phyloP scores from a whole-genome alignment of 2,329 filamentous ascomycete genomes.

The Chlorencoelia australis region DNA sequence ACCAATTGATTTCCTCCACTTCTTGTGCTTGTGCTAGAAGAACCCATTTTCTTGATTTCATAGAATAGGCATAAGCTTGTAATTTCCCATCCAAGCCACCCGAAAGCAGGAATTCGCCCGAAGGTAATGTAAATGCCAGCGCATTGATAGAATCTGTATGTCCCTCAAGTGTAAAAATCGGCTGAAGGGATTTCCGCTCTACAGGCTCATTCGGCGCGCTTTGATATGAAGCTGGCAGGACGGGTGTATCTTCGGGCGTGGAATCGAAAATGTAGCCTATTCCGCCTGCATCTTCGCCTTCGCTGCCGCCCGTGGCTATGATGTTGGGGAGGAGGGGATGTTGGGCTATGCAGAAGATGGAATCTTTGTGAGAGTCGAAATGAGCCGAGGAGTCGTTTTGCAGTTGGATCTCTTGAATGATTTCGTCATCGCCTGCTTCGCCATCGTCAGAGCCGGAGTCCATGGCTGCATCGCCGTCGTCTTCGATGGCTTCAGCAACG shows the following conservation, averaged over 20 bases:
- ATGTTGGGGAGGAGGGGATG: conserved; percentile 72
- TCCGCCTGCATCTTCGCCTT: conserved; percentile 52
- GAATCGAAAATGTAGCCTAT: conserved; percentile 80
- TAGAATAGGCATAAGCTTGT: conserved; percentile 53
- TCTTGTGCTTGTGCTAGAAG: conserved; percentile 74
- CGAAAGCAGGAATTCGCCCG: conserved; percentile 75
- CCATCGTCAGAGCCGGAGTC: conserved; percentile 61
- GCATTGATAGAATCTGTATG: conserved; percentile 89
- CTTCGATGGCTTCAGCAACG: conserved; percentile 61
- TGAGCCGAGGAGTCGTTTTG: conserved; percentile 90
- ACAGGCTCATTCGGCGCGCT: conserved; percentile 50
- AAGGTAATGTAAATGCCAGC: conserved; percentile 71
- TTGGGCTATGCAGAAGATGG: conserved; percentile 89
- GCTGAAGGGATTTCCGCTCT: conserved; percentile 49
- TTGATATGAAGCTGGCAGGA: conserved; percentile 69
- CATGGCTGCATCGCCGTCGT: conserved; percentile 69
- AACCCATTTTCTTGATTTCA: conserved; percentile 44
- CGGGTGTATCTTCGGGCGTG: conserved; percentile 50
- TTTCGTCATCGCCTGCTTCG: conserved; percentile 42
- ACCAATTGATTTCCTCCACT: conserved; percentile 92
- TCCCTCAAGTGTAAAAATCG: conserved; percentile 70
- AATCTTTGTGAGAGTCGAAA: conserved; percentile 84
- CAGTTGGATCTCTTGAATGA: conserved; percentile 60
- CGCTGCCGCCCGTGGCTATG: conserved; percentile 74
- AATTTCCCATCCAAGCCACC: conserved; percentile 81